phyloP scores from a whole-genome alignment of 345 rosid genomes.

The Lagerstroemia speciosa region DNA sequence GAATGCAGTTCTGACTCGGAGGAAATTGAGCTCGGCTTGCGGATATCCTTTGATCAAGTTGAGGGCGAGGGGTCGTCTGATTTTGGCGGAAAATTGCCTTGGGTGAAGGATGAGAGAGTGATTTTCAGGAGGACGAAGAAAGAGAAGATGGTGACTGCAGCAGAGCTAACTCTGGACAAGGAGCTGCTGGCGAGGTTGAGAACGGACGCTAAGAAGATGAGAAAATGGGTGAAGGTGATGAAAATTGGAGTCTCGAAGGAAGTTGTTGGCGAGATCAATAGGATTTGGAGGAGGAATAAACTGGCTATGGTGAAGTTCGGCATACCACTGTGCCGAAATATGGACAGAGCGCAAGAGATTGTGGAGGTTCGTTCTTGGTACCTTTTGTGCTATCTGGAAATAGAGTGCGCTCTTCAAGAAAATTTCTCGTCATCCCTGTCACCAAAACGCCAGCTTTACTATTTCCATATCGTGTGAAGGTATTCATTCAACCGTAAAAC shows the following conservation, averaged over 20 bases:
- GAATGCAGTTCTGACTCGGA: constrained; percentile 13
- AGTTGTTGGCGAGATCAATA: constrained; percentile 50
- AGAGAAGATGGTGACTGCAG: constrained; percentile 37
- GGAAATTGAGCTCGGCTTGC: constrained; percentile 27
- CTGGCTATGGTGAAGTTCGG: constrained; percentile 70
- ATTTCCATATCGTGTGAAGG: neutral
- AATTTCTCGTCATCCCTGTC: neutral
- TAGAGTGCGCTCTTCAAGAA: neutral
- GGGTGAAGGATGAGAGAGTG: constrained; percentile 43
- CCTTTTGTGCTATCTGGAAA: neutral
- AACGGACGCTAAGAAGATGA: constrained; percentile 46
- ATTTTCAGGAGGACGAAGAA: constrained; percentile 49
- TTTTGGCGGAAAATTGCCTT: constrained; percentile 47
- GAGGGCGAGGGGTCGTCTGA: constrained; percentile 9
- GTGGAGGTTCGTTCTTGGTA: constrained; percentile 45
- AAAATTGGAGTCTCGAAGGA: constrained; percentile 72
- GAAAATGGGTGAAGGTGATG: constrained; percentile 76
- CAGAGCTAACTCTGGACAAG: constrained; percentile 47
- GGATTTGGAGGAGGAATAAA: constrained; percentile 46
- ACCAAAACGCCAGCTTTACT: neutral
- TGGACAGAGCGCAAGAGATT: constrained; percentile 82
- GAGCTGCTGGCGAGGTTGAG: constrained; percentile 50
- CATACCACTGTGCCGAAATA: constrained; percentile 62
- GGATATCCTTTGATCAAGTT: constrained; percentile 19
- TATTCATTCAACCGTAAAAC: neutral